These are phyloP conservation scores for Solanum virginianum DNA, from an alignment of 257 asterid species.

Conservation along the genomic window DNA sequence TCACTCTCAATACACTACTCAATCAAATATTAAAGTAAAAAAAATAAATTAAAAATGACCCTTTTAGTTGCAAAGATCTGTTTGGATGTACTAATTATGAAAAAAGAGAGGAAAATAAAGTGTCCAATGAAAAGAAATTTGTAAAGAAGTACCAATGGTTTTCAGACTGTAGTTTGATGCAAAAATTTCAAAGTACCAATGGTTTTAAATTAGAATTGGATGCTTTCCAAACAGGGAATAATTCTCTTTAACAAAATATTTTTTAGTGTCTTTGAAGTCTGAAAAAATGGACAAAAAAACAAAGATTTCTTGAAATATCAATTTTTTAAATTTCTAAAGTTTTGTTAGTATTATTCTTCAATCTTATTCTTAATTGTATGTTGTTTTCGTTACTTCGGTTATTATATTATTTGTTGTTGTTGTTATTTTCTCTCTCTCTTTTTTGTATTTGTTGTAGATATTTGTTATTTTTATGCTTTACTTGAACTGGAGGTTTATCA, in stretches of 20 bases:
- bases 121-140: background rate
- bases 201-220: background rate
- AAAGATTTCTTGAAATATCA: background rate
- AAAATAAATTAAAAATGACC: background rate
- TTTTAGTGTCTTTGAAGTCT: background rate
- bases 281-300: background rate
- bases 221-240: background rate
- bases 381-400: background rate
- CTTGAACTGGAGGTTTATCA: background rate
- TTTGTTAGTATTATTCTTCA: no score
- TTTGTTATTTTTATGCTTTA: background rate
- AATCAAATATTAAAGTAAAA: background rate
- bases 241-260: background rate
- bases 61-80: background rate
- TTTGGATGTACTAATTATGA: background rate
- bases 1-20: background rate
- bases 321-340: background rate
- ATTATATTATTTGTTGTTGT: background rate
- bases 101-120: background rate
- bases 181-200: background rate
- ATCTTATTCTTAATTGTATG: background rate
- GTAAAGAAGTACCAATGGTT: background rate
- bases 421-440: background rate
- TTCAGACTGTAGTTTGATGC: background rate
- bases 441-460: background rate